Percentiles rank a stretch among this genome's conserved stretches.
Evolutionary conservation across 441 rosid genomes (phyloP).

Genomic region (Melastoma candidum): DNA sequence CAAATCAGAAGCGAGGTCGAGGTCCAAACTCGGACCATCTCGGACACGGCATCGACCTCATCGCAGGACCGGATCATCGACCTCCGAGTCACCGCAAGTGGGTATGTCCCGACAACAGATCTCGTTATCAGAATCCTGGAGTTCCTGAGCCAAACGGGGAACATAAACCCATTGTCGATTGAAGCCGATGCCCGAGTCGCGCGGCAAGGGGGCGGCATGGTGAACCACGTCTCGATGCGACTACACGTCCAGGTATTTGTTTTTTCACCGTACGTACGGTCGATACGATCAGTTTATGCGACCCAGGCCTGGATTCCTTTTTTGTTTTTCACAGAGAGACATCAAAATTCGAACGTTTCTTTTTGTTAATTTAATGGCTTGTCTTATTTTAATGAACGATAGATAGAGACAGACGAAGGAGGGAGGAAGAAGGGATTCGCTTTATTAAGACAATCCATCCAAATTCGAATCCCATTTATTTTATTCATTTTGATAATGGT

Average conservation of each 20-base stretch:
- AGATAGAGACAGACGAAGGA: background rate
- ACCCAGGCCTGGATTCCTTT: no score
- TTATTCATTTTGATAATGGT: background rate
- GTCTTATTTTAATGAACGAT: background rate
- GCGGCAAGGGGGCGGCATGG: conserved; percentile 14
- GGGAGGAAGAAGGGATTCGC: background rate
- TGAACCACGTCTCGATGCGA: conserved; percentile 27
- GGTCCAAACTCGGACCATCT: conserved; percentile 24
- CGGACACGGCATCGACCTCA: conserved; percentile 32
- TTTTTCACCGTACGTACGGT: no score
- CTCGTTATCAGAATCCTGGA: conserved; percentile 46
- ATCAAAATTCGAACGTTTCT: no score
- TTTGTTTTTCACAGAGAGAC: no score
- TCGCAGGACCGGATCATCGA: conserved; percentile 31
- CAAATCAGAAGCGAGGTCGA: conserved; percentile 10
- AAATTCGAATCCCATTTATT: background rate
- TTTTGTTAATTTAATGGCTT: no score
- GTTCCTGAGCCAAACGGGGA: conserved; percentile 36
- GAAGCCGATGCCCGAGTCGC: conserved; percentile 27
- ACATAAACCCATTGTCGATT: conserved; percentile 38
- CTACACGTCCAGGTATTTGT: conserved; percentile 43
- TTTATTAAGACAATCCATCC: no score
- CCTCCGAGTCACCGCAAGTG: conserved; percentile 33
- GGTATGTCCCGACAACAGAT: conserved; percentile 25
- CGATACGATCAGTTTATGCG: no score